Base-by-base conservation (phyloP, 2,329 filamentous ascomycete genomes). In the Saccharata proteae region DNA sequence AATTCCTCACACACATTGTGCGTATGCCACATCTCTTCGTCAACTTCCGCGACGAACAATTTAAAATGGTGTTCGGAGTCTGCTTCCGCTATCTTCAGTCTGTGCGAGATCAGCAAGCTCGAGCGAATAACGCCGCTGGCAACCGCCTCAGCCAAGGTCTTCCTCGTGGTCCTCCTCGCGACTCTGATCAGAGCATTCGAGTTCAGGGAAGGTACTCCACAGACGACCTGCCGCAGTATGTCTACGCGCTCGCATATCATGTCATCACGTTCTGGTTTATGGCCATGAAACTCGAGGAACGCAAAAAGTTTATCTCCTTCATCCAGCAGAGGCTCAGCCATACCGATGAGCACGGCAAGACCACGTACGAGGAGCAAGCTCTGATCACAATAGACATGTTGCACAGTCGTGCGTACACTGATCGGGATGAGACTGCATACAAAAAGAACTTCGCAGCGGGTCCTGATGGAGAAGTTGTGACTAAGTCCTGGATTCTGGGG, bases 191-290 rank as follows among this genome's bases (percentile, higher is more conserved):
- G 14, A n/a, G n/a, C n/a, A n/a, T n/a, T n/a, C n/a, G n/a, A n/a
- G n/a, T n/a, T n/a, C n/a, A n/a, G n/a, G 28, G 23, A 5, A 12
- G 29, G 18, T 30, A 28, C 7, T 26, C 26, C 29, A 65, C 76
- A 6, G 80, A 90, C 38, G 83, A 90, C 41, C 65, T 93, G 29
- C 85, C 86, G 4, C 81, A 90, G 54, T 98, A 98, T 51, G 83
- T 98, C 16, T 90, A 92, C 53, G 81, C 85, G 2, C 64, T 96
- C 31, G 88, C 88, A 6, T 93, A 93, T 51, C 86, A 96, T 51
- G 84, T 93, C 44, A 86, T 98, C 42, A 80, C 85, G 2, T 94
- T 93, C 51, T 98, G 90, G 90, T 98, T 96, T 51, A 67, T 98
- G 43, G 81, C 85, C 1, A 55, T 98, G 44, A 88, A 84, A 47